Conservation (phyloP, 495 filamentous ascomycete species). For the Halenospora varia region DNA sequence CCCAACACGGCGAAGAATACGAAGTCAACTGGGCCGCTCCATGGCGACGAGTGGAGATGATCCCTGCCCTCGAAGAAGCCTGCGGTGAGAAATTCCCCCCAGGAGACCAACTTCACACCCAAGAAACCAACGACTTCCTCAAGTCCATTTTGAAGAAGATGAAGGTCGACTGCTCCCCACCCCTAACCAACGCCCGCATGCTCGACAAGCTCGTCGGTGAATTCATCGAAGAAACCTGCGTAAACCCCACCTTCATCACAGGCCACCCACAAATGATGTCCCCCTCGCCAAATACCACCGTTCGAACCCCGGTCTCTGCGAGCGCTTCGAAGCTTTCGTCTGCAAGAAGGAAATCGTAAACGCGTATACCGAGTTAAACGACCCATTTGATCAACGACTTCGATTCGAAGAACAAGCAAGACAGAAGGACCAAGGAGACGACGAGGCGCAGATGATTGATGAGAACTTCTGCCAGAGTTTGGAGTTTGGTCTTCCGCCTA, state of each 20-base stretch:
- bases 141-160: constrained; percentile 80
- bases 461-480: constrained; percentile 85
- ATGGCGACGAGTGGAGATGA: constrained; percentile 96
- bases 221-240: constrained; percentile 88
- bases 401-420: constrained; percentile 95
- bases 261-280: constrained; percentile 97
- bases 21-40: constrained; percentile 94
- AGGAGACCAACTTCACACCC: constrained; percentile 81
- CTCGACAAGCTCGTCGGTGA: constrained; percentile 95
- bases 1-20: constrained; percentile 76
- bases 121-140: constrained; percentile 83
- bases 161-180: constrained; percentile 83
- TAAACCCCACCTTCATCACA: constrained; percentile 95
- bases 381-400: constrained; percentile 89
- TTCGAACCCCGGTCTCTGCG: constrained; percentile 74
- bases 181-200: constrained; percentile 93
- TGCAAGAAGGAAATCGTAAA: constrained; percentile 97
- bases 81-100: constrained; percentile 93
- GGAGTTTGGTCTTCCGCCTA: constrained; percentile 82
- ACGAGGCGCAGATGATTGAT: constrained; percentile 93
- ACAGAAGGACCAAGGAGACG: constrained; percentile 95
- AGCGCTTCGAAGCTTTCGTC: constrained; percentile 96
- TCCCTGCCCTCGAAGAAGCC: constrained; percentile 84
- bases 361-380: constrained; percentile 97
- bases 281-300: constrained; percentile 93